Evolutionary conservation across 1,284 basidiomycete species (phyloP).

Genomic region (Hymenochaete sp.): DNA sequence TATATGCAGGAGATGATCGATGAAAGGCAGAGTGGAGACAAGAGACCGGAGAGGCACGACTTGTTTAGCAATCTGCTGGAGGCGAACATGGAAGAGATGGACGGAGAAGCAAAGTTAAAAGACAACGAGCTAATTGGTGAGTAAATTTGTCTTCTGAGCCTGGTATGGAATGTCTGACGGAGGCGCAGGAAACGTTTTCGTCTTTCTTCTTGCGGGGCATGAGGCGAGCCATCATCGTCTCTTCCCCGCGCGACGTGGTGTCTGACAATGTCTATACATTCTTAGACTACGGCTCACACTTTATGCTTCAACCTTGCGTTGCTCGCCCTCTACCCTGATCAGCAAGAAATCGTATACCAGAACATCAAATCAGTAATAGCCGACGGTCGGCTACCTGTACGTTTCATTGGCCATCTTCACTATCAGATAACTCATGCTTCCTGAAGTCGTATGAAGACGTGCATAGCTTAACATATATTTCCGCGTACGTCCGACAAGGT

Average conservation of each 20-base stretch:
- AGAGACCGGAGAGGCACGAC: conserved; percentile 15
- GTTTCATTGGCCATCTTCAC: not conserved
- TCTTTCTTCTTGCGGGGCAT: conserved; percentile 20
- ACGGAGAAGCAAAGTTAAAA: conserved; percentile 3
- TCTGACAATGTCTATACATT: too few species aligned
- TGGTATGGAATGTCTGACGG: not conserved
- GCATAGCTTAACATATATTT: conserved; percentile 12
- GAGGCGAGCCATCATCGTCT: conserved; percentile 11
- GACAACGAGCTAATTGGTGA: conserved; percentile 19
- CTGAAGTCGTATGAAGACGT: conserved; percentile 17
- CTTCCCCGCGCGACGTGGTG: not conserved
- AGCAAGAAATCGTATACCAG: conserved; percentile 35
- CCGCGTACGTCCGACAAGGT: conserved; percentile 9
- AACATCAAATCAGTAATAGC: conserved; percentile 33
- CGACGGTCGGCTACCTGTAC: conserved; percentile 20
- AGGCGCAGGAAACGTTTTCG: conserved; percentile 17
- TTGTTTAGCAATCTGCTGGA: conserved; percentile 18
- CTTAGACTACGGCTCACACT: conserved; percentile 30
- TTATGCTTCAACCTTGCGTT: conserved; percentile 33
- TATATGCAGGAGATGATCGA: conserved; percentile 21
- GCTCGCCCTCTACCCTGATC: conserved; percentile 37
- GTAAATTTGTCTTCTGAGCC: not conserved
- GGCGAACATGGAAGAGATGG: conserved; percentile 17
- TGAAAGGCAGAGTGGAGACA: conserved; percentile 12
- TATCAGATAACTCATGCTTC: not conserved